Conservation (phyloP, 2,329 filamentous ascomycete genomes). For the Penicillium griseofulvum region DNA sequence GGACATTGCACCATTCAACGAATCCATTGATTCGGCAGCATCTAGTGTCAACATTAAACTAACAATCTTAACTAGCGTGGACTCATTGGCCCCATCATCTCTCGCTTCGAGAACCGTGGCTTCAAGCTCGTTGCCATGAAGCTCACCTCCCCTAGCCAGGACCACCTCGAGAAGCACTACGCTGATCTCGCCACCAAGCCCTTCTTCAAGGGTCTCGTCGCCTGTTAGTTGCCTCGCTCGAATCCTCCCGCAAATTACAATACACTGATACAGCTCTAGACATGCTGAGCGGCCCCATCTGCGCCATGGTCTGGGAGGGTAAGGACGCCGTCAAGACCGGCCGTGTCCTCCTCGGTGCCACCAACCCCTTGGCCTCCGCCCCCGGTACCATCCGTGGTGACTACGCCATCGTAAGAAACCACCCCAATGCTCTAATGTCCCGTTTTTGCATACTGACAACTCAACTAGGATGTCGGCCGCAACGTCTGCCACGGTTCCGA, state of each 20-base stretch:
- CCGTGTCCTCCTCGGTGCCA: conserved; percentile 92
- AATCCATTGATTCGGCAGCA: background rate
- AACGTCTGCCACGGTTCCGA: conserved; percentile 99
- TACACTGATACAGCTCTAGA: conserved; percentile 54
- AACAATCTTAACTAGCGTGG: conserved; percentile 66
- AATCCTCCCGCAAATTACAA: background rate
- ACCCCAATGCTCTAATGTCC: background rate
- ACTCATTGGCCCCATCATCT: conserved; percentile 96
- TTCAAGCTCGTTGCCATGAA: conserved; percentile 99
- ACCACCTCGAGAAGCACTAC: conserved; percentile 98
- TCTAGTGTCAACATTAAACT: conserved; percentile 17
- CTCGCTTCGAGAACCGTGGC: conserved; percentile 95
- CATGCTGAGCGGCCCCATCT: conserved; percentile 96
- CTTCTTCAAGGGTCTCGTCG: conserved; percentile 92
- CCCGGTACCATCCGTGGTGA: conserved; percentile 98
- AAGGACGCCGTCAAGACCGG: conserved; percentile 99
- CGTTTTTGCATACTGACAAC: conserved; percentile 12
- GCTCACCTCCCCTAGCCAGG: conserved; percentile 82
- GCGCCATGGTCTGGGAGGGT: conserved; percentile 99
- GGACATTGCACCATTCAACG: conserved; percentile 8
- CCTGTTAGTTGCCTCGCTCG: conserved; percentile 62
- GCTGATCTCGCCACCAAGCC: conserved; percentile 87
- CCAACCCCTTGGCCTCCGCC: conserved; percentile 92
- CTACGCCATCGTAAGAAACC: conserved; percentile 65
- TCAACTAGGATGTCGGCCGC: conserved; percentile 70